These are phyloP conservation scores for Chloropicon primus DNA, from an alignment of 139 green algal genomes.

Conservation along the genomic window DNA sequence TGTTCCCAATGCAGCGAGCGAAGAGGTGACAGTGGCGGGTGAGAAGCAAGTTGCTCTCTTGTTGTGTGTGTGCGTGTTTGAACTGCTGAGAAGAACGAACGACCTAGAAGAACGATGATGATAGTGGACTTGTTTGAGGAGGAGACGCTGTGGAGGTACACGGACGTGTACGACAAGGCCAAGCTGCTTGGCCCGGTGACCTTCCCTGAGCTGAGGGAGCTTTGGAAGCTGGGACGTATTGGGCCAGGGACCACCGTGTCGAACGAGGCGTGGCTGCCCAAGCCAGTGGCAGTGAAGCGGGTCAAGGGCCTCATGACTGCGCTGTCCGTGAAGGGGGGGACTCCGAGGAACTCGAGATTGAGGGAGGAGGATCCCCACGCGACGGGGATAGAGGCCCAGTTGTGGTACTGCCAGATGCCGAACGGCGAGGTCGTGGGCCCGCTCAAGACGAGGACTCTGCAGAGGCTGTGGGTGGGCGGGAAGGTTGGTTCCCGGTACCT, in stretches of 20 bases:
- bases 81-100: too few species aligned
- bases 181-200: neutral
- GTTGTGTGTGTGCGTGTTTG: too few species aligned
- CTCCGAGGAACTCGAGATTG: neutral
- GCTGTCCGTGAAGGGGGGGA: neutral
- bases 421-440: neutral
- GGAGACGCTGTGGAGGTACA: neutral
- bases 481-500: neutral
- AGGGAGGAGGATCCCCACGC: neutral
- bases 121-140: too few species aligned
- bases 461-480: neutral
- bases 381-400: neutral
- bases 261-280: neutral
- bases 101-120: too few species aligned
- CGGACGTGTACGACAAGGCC: neutral
- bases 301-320: neutral
- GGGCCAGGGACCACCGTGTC: neutral
- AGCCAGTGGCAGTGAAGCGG: neutral
- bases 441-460: neutral
- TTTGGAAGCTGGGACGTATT: neutral
- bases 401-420: neutral
- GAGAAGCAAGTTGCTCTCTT: too few species aligned
- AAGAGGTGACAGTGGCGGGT: too few species aligned
- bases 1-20: too few species aligned
- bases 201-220: neutral